Conservation (phyloP, 495 filamentous ascomycete species). For the Filosporella fistucella region DNA sequence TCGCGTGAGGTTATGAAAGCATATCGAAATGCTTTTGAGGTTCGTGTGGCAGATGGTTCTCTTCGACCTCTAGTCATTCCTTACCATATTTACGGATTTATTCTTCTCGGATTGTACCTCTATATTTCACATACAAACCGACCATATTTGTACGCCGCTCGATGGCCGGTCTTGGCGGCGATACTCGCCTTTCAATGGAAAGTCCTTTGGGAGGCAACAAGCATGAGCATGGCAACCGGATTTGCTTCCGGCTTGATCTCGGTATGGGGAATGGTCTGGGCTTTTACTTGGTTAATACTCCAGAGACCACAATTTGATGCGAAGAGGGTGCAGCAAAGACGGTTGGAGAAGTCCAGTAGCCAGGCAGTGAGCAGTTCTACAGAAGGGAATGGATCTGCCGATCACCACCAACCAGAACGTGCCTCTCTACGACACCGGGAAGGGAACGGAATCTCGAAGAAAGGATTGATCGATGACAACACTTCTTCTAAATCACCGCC, state of each 20-base stretch:
- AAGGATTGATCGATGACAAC: not conserved
- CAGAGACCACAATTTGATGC: slow-evolving; percentile 62
- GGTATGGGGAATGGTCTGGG: slow-evolving; percentile 66
- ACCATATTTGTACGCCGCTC: slow-evolving; percentile 38
- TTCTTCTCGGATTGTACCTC: slow-evolving; percentile 47
- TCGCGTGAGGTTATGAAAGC: slow-evolving; percentile 3
- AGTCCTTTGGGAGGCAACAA: slow-evolving; percentile 41
- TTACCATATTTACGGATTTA: slow-evolving; percentile 38
- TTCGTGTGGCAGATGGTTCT: slow-evolving; percentile 31
- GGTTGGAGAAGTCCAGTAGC: slow-evolving; percentile 2
- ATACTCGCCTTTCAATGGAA: slow-evolving; percentile 32
- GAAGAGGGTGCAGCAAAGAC: slow-evolving; percentile 54
- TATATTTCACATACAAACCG: slow-evolving; percentile 51
- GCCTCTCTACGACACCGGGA: too few relatives aligned
- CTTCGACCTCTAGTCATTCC: slow-evolving; percentile 52
- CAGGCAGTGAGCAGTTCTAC: not conserved
- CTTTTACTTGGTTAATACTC: slow-evolving; percentile 54
- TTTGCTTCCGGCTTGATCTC: slow-evolving; percentile 65
- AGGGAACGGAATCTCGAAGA: slow-evolving; percentile 7
- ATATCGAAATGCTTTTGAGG: slow-evolving; percentile 18
- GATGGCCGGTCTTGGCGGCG: slow-evolving; percentile 45
- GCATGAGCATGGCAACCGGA: slow-evolving; percentile 52
- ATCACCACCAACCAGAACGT: not conserved
- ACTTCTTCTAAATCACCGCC: not conserved
- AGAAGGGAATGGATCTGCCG: not conserved